Percentiles rank a stretch among this genome's conserved stretches.
Evolutionary conservation across 768 basidiomycete species (phyloP).

Genomic region (Podaxis sp.): DNA sequence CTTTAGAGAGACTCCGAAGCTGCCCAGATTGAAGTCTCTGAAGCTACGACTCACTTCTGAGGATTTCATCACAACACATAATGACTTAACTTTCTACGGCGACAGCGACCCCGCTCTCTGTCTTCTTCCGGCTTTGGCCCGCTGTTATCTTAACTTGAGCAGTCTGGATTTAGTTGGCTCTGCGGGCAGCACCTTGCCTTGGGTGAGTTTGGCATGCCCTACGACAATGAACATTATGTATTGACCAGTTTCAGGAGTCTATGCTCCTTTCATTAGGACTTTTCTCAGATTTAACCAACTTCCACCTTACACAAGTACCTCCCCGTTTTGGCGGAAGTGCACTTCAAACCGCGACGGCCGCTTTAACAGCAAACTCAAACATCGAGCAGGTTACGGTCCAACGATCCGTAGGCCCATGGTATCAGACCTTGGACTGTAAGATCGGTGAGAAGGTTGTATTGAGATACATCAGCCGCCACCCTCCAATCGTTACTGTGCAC

Average conservation of each 20-base stretch:
- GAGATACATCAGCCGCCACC: neutral
- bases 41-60: constrained; percentile 8
- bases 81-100: neutral
- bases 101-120: neutral
- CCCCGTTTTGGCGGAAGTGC: neutral
- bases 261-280: neutral
- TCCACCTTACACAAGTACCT: neutral
- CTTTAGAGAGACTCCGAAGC: neutral
- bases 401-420: neutral
- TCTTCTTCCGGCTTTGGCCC: constrained; percentile 1
- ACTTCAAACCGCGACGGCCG: neutral
- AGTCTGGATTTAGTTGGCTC: neutral
- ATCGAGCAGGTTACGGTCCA: neutral
- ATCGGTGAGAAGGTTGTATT: constrained; percentile 4
- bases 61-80: neutral
- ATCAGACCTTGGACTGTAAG: neutral
- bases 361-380: neutral
- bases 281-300: neutral
- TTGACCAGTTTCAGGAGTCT: neutral
- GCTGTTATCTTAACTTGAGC: neutral
- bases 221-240: neutral
- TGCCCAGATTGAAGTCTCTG: neutral
- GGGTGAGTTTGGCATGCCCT: neutral
- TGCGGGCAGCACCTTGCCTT: constrained; percentile 4
- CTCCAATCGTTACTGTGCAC: neutral